phyloP scores from a whole-genome alignment of 2,329 filamentous ascomycete genomes.

The Talaromyces sp. region DNA sequence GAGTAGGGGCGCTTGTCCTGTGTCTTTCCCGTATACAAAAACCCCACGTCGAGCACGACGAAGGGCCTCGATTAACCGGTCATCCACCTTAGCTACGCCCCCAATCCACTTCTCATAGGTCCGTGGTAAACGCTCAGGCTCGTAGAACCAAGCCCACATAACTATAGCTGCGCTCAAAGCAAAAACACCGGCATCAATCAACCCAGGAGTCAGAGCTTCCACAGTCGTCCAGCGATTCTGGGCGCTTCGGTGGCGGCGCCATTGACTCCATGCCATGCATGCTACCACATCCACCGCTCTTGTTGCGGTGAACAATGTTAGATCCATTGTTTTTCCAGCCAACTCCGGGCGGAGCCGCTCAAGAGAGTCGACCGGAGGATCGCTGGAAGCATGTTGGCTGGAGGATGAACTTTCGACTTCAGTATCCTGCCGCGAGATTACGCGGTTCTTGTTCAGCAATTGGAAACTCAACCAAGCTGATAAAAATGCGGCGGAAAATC shows the following conservation, averaged over 20 bases:
- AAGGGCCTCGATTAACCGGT: conserved; percentile 72
- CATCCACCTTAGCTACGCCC: conserved; percentile 73
- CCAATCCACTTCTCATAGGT: conserved; percentile 83
- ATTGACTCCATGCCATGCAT: conserved; percentile 65
- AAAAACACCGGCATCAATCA: conserved; percentile 72
- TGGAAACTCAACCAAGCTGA: conserved; percentile 55
- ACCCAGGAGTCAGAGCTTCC: conserved; percentile 44
- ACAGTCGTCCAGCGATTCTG: conserved; percentile 35
- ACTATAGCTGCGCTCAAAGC: conserved; percentile 71
- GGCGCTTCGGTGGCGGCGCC: conserved; percentile 37
- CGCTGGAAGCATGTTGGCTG: conserved; percentile 7
- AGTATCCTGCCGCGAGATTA: conserved; percentile 17
- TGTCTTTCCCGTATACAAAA: conserved; percentile 74
- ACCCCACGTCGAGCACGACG: conserved; percentile 65
- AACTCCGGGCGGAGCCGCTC: conserved; percentile 36
- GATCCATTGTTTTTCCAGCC: conserved; percentile 76
- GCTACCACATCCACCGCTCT: conserved; percentile 73
- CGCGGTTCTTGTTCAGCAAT: conserved; percentile 49
- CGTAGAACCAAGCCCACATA: conserved; percentile 90
- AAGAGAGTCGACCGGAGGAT: conserved; percentile 7
- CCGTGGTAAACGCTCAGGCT: conserved; percentile 68
- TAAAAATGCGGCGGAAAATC: conserved; percentile 50
- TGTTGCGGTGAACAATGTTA: conserved; percentile 76
- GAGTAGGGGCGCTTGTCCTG: conserved; percentile 68
- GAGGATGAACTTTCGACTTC: conserved; percentile 9